Conservation (phyloP, 2,329 filamentous ascomycete species). For the Apiospora sp. region DNA sequence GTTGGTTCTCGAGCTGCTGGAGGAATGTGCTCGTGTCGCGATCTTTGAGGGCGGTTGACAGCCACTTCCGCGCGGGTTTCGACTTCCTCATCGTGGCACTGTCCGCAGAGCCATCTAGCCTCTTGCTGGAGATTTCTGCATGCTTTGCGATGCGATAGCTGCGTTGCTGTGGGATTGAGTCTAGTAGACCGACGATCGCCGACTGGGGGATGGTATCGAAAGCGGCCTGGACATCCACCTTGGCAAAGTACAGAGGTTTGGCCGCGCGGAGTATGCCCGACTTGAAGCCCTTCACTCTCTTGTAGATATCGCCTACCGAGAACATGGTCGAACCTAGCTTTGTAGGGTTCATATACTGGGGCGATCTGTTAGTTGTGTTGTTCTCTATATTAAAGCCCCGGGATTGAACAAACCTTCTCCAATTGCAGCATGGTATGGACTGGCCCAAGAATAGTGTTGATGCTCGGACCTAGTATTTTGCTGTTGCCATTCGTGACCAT, state of each 20-base stretch:
- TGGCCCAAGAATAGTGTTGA: slow-evolving; percentile 70
- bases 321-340: slow-evolving; percentile 82
- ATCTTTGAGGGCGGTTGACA: slow-evolving; percentile 56
- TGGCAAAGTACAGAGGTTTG: slow-evolving; percentile 79
- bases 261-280: slow-evolving; percentile 48
- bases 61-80: slow-evolving; percentile 59
- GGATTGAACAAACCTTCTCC: slow-evolving; percentile 67
- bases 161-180: slow-evolving; percentile 60
- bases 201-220: slow-evolving; percentile 95
- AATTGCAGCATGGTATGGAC: slow-evolving; percentile 79
- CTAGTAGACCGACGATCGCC: slow-evolving; percentile 73
- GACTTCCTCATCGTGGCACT: slow-evolving; percentile 33
- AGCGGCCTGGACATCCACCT: slow-evolving; percentile 89
- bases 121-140: slow-evolving; percentile 65
- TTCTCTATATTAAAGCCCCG: background rate
- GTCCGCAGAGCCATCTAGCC: slow-evolving; percentile 44
- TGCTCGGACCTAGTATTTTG: slow-evolving; percentile 48
- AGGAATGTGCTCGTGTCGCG: slow-evolving; percentile 54
- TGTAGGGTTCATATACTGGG: slow-evolving; percentile 58
- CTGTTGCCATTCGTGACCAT: slow-evolving; percentile 55
- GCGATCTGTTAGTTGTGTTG: background rate
- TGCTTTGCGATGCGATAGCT: slow-evolving; percentile 79
- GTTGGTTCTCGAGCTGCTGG: slow-evolving; percentile 50
- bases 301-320: slow-evolving; percentile 82
- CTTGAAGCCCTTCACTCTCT: slow-evolving; percentile 75